Percentiles rank a stretch among this genome's conserved stretches.
Evolutionary conservation across 1,139 yeast genomes (phyloP).

Genomic region (Blastobotrys malaysiensis): DNA sequence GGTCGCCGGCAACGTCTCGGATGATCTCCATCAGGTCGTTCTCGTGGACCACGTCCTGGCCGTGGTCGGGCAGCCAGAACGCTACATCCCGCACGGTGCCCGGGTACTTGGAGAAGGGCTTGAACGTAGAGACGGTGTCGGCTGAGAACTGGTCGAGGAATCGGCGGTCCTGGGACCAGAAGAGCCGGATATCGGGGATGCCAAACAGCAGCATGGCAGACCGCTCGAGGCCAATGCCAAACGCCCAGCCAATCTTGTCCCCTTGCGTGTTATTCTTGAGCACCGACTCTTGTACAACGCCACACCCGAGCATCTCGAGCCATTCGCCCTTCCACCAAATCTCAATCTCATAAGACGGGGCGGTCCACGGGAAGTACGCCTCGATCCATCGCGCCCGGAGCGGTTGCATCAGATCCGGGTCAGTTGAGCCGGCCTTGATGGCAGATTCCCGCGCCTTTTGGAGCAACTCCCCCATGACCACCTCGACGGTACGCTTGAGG

Average conservation of each 20-base stretch:
- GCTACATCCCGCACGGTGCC: conserved; percentile 83
- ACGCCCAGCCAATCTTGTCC: conserved; percentile 86
- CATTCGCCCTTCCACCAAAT: conserved; percentile 99
- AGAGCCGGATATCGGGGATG: conserved; percentile 87
- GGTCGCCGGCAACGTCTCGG: conserved; percentile 72
- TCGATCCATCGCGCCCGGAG: conserved; percentile 91
- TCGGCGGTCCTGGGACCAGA: conserved; percentile 84
- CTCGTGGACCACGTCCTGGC: conserved; percentile 50
- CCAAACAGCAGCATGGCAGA: conserved; percentile 94
- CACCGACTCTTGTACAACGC: conserved; percentile 78
- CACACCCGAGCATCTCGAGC: conserved; percentile 97
- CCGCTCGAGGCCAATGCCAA: conserved; percentile 93
- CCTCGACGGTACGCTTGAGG: conserved; percentile 78
- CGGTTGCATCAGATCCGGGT: conserved; percentile 63
- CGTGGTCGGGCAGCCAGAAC: conserved; percentile 67
- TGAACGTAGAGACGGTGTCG: conserved; percentile 65
- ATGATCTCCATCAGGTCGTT: conserved; percentile 95
- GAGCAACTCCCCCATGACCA: conserved; percentile 77
- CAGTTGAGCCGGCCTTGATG: conserved; percentile 56
- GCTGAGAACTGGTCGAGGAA: conserved; percentile 65
- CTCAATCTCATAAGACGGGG: conserved; percentile 98
- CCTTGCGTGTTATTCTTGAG: conserved; percentile 55
- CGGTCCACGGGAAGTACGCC: conserved; percentile 97
- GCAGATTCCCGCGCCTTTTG: conserved; percentile 68
- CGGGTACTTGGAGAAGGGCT: conserved; percentile 88